Conservation (phyloP, 345 rosid species). For the Rhizophora mangle region DNA sequence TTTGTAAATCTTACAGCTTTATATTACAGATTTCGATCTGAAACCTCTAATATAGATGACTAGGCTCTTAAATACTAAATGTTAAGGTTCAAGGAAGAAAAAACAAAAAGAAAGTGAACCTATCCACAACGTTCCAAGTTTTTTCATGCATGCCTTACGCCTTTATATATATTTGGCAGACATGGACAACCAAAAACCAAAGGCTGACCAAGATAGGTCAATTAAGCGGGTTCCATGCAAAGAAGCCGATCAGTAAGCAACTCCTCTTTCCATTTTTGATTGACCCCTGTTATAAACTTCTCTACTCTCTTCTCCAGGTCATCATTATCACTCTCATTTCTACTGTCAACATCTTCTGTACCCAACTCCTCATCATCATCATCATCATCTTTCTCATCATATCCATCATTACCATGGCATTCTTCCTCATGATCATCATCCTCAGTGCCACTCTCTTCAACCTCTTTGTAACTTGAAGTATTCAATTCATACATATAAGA, state of each 20-base stretch:
- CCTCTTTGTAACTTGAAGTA: background rate
- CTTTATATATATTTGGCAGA: too few relatives aligned
- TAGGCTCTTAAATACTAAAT: too few relatives aligned
- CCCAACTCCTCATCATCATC: slow-evolving; percentile 6
- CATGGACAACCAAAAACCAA: too few relatives aligned
- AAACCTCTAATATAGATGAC: too few relatives aligned
- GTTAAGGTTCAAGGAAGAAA: too few relatives aligned
- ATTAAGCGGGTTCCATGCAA: slow-evolving; percentile 8
- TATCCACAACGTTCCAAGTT: too few relatives aligned
- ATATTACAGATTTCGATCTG: too few relatives aligned
- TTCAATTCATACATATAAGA: background rate
- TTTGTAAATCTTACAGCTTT: too few relatives aligned
- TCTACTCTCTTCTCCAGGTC: slow-evolving; percentile 26
- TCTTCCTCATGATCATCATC: background rate
- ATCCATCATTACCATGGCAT: slow-evolving; percentile 3
- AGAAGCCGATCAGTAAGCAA: slow-evolving; percentile 16
- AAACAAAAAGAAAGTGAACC: too few relatives aligned
- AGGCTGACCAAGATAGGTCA: background rate
- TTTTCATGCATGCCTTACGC: too few relatives aligned
- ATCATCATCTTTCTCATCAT: slow-evolving; percentile 17
- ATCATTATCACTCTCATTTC: slow-evolving; percentile 6
- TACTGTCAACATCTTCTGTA: background rate
- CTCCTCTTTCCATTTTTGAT: slow-evolving; percentile 30
- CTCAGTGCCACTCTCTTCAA: background rate
- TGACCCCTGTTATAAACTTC: slow-evolving; percentile 26